Evolutionary conservation across 2,329 filamentous ascomycete species (phyloP).

Genomic region (Periconia sp.): DNA sequence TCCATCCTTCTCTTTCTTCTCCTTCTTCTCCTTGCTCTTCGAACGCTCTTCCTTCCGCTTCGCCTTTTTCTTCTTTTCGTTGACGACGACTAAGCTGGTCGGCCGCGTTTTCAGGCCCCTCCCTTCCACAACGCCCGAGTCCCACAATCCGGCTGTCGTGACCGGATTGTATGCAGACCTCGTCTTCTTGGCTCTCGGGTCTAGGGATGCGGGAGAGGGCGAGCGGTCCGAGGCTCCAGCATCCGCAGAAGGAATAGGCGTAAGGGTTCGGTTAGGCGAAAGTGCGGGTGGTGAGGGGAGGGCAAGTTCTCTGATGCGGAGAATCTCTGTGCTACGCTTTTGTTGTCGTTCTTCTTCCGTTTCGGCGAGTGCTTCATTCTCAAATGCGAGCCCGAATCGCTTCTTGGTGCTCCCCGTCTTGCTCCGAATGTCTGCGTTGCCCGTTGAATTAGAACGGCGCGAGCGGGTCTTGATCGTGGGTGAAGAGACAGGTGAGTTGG

Average conservation of each 20-base stretch:
- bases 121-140: conserved; percentile 37
- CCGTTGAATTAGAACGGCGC: conserved; percentile 43
- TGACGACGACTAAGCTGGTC: conserved; percentile 42
- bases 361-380: conserved; percentile 34
- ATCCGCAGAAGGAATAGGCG: conserved; percentile 18
- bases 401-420: conserved; percentile 35
- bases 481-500: conserved; percentile 22
- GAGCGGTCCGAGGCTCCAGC: conserved; percentile 16
- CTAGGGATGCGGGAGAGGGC: conserved; percentile 14
- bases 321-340: conserved; percentile 38
- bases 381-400: conserved; percentile 34
- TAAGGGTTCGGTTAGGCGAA: conserved; percentile 9
- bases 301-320: conserved; percentile 39
- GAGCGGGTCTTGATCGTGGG: conserved; percentile 33
- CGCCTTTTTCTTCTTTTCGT: conserved; percentile 38
- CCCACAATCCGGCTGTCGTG: conserved; percentile 44
- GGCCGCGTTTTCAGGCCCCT: conserved; percentile 34
- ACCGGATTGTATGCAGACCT: conserved; percentile 41
- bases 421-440: conserved; percentile 32
- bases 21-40: conserved; percentile 29
- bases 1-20: conserved; percentile 14
- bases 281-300: conserved; percentile 22
- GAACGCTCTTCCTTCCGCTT: conserved; percentile 33
- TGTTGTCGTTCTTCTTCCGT: conserved; percentile 40
- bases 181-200: conserved; percentile 28